These are phyloP conservation scores for Chenopodium album DNA, from an alignment of 148 eudicot species.

Conservation along the genomic window DNA sequence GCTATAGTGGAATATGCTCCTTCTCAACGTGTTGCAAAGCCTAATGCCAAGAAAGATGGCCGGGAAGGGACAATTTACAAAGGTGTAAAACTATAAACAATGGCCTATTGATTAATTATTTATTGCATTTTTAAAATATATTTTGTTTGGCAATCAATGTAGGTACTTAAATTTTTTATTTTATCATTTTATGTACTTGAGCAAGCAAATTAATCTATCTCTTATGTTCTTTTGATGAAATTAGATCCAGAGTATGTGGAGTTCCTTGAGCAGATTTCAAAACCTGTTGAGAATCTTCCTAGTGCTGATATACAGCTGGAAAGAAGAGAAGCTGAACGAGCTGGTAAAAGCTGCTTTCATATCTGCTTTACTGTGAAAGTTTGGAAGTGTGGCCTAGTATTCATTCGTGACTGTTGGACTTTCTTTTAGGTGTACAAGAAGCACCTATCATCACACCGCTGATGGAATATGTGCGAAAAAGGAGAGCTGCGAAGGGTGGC, in stretches of 20 bases:
- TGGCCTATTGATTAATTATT: background rate
- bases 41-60: slow-evolving; percentile 42
- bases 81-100: slow-evolving; percentile 23
- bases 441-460: slow-evolving; percentile 43
- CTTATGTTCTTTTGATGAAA: background rate
- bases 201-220: background rate
- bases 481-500: slow-evolving; percentile 45
- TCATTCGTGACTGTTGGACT: background rate
- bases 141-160: background rate
- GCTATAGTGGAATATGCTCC: slow-evolving; percentile 53
- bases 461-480: slow-evolving; percentile 47
- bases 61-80: slow-evolving; percentile 50
- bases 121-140: background rate
- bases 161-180: background rate
- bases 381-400: background rate
- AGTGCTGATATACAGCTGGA: slow-evolving; percentile 52
- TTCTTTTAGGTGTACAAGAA: slow-evolving; percentile 37
- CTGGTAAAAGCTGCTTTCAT: slow-evolving; percentile 27
- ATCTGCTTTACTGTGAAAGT: background rate
- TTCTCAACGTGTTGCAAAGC: slow-evolving; percentile 44
- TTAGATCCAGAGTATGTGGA: slow-evolving; percentile 49
- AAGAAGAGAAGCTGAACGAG: slow-evolving; percentile 50
- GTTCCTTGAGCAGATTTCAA: slow-evolving; percentile 42
- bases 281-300: slow-evolving; percentile 47
- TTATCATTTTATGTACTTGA: too few relatives aligned